phyloP scores from a whole-genome alignment of 2,329 filamentous ascomycete species.

The Alternaria longipes region DNA sequence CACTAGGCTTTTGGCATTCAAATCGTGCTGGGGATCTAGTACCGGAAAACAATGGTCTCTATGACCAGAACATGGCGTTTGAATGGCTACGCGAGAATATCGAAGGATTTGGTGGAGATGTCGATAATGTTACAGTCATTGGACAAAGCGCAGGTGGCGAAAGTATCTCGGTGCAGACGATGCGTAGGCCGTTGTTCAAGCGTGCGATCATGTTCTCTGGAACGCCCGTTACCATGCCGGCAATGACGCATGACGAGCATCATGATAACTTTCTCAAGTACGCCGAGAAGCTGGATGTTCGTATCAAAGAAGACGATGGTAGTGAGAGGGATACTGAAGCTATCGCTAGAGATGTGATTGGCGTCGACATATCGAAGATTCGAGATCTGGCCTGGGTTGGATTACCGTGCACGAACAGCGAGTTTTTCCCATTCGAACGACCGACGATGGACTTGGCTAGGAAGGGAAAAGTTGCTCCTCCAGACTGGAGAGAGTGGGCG shows the following conservation, averaged over 20 bases:
- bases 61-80: slow-evolving; percentile 48
- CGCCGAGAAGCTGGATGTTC: slow-evolving; percentile 12
- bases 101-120: slow-evolving; percentile 48
- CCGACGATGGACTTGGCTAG: slow-evolving; percentile 18
- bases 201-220: slow-evolving; percentile 25
- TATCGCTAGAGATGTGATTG: slow-evolving; percentile 17
- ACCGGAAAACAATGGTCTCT: slow-evolving; percentile 40
- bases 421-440: slow-evolving; percentile 17
- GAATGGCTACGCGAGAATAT: slow-evolving; percentile 50
- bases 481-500: slow-evolving; percentile 6
- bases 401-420: slow-evolving; percentile 18
- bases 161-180: slow-evolving; percentile 21
- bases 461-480: not conserved
- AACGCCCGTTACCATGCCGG: slow-evolving; percentile 27
- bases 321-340: not conserved
- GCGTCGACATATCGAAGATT: slow-evolving; percentile 13
- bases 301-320: not conserved
- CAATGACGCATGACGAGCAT: slow-evolving; percentile 22
- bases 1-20: slow-evolving; percentile 53
- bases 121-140: slow-evolving; percentile 10
- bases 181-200: slow-evolving; percentile 23
- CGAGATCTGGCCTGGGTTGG: slow-evolving; percentile 27
- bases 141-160: slow-evolving; percentile 46
- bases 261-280: slow-evolving; percentile 20
- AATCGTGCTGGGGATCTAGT: slow-evolving; percentile 46